Evolutionary conservation across 768 basidiomycete genomes (phyloP).

Genomic region (Tephrocybe sp.): DNA sequence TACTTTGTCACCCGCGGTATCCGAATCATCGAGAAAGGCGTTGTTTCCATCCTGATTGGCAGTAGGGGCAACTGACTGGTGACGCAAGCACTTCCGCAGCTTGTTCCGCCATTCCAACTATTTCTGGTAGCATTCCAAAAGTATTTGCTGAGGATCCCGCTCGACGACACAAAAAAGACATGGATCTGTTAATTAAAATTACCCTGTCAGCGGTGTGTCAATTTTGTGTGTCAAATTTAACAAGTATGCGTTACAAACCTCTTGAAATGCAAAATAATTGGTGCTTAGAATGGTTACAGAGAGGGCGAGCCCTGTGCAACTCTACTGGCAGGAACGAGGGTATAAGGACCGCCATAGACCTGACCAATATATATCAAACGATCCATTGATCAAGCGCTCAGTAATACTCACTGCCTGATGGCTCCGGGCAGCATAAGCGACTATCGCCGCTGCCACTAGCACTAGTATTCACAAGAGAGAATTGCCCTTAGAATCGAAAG

Average conservation of each 20-base stretch:
- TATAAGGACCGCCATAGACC: not conserved
- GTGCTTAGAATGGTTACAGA: not conserved
- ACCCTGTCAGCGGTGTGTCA: not conserved
- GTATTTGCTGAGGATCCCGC: not conserved
- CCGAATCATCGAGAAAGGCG: not conserved
- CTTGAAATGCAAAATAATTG: not conserved
- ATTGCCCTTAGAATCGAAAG: not conserved
- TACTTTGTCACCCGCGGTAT: too few species aligned
- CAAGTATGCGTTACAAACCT: too few species aligned
- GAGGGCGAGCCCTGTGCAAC: not conserved
- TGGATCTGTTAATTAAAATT: not conserved
- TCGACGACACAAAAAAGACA: not conserved
- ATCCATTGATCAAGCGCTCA: not conserved
- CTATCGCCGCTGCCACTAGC: not conserved
- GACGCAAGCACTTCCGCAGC: not conserved
- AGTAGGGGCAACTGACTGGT: not conserved
- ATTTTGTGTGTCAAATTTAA: too few species aligned
- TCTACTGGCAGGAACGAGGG: not conserved
- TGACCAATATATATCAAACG: not conserved
- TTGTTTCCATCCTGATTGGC: not conserved
- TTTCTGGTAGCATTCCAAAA: not conserved
- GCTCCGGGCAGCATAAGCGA: not conserved
- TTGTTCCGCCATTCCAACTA: not conserved
- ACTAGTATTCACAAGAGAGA: not conserved
- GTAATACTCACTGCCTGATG: not conserved